A percentile compares a stretch with the other conserved stretches of the same genome.
phyloP scores from a whole-genome alignment of 495 filamentous ascomycete species.

The Neurospora discreta region DNA sequence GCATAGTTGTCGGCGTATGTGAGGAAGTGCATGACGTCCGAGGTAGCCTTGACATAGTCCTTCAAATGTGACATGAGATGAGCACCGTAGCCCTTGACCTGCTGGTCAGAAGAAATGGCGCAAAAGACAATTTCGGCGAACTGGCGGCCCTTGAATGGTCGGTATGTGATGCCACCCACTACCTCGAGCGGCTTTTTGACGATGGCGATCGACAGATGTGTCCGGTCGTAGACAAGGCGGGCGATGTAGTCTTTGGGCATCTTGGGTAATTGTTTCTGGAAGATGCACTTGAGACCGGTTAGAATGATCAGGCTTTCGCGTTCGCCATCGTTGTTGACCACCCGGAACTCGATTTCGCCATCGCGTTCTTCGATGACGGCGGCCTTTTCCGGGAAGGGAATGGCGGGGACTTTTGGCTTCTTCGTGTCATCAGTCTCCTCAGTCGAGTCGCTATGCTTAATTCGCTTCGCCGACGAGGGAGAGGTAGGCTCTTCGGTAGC shows the following conservation, averaged over 20 bases:
- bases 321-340: slow-evolving; percentile 91
- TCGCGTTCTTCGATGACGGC: slow-evolving; percentile 90
- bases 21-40: slow-evolving; percentile 94
- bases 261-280: slow-evolving; percentile 96
- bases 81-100: slow-evolving; percentile 96
- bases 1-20: slow-evolving; percentile 99
- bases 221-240: slow-evolving; percentile 90
- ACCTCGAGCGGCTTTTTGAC: slow-evolving; percentile 94
- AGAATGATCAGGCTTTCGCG: slow-evolving; percentile 87
- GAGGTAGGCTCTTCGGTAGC: slow-evolving; percentile 59
- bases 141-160: slow-evolving; percentile 82
- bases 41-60: slow-evolving; percentile 96
- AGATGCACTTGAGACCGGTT: slow-evolving; percentile 93
- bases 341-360: slow-evolving; percentile 93
- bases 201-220: slow-evolving; percentile 92
- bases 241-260: slow-evolving; percentile 99
- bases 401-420: slow-evolving; percentile 42
- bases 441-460: slow-evolving; percentile 46
- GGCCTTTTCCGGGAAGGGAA: slow-evolving; percentile 82
- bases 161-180: slow-evolving; percentile 92
- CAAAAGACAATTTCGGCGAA: slow-evolving; percentile 99
- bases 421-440: slow-evolving; percentile 32
- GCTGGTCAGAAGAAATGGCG: slow-evolving; percentile 93
- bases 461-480: slow-evolving; percentile 50
- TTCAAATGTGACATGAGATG: slow-evolving; percentile 98